phyloP scores from a whole-genome alignment of 169 alveolate genomes.

The Cyclospora cayetanensis region DNA sequence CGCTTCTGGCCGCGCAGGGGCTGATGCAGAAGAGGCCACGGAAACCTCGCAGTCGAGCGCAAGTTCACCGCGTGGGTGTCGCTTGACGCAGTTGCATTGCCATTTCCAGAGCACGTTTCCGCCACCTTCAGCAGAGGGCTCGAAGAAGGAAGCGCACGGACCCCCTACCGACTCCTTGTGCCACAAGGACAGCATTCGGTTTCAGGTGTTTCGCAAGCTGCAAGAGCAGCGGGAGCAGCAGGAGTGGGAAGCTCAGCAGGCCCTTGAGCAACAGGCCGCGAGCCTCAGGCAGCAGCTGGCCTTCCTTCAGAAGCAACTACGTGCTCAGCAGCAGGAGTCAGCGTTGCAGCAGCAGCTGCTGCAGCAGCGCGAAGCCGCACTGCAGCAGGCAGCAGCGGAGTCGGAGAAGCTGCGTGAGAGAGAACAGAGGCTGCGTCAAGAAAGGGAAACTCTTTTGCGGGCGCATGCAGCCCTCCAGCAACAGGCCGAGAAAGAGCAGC shows the following conservation, averaged over 20 bases:
- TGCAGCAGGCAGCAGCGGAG: neutral
- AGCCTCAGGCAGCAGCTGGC: conserved; percentile 14
- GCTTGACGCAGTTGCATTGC: neutral
- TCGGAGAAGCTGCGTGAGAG: neutral
- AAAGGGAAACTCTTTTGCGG: neutral
- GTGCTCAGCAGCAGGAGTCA: conserved; percentile 26
- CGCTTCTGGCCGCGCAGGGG: too few relatives aligned
- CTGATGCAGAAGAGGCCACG: too few relatives aligned
- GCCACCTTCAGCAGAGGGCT: neutral
- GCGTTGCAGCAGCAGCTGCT: conserved; percentile 35
- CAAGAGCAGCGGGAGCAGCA: conserved; percentile 44
- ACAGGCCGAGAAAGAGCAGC: conserved; percentile 28
- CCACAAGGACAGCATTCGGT: neutral
- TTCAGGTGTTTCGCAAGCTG: conserved; percentile 18
- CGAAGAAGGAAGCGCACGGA: neutral
- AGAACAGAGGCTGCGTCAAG: neutral
- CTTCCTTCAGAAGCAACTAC: neutral
- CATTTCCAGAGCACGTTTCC: neutral
- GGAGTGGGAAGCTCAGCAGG: conserved; percentile 1
- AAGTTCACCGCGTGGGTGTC: conserved; percentile 18
- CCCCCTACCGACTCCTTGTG: neutral
- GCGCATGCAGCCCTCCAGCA: neutral
- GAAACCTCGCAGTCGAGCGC: neutral
- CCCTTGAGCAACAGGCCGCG: neutral
- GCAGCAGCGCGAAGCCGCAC: conserved; percentile 23